These are phyloP conservation scores for Phaffomyces opuntiae DNA, from an alignment of 805 yeast species.

Conservation along the genomic window DNA sequence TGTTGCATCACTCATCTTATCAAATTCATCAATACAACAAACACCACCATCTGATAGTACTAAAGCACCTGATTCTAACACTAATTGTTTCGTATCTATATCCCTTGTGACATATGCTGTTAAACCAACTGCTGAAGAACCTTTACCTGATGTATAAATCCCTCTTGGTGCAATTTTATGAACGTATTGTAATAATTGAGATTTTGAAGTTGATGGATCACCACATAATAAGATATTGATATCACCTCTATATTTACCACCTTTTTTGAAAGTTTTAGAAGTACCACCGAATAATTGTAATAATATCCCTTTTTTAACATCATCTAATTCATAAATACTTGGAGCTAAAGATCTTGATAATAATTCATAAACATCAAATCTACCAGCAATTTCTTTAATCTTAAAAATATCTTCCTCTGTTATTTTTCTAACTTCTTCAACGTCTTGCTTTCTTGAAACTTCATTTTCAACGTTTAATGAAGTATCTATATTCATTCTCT, in stretches of 20 bases:
- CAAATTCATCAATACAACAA: conserved; percentile 98
- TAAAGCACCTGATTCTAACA: conserved; percentile 91
- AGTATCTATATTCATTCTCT: conserved; percentile 73
- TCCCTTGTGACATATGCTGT: conserved; percentile 97
- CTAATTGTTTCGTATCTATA: conserved; percentile 86
- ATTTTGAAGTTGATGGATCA: conserved; percentile 96
- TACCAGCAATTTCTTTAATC: conserved; percentile 52
- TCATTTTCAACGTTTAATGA: conserved; percentile 48
- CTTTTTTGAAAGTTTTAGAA: conserved; percentile 78
- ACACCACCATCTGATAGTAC: conserved; percentile 97
- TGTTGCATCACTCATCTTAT: conserved; percentile 92
- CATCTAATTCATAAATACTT: conserved; percentile 93
- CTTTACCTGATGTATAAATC: conserved; percentile 96
- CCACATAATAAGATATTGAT: conserved; percentile 89
- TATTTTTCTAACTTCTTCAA: conserved; percentile 68
- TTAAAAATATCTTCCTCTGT: conserved; percentile 61
- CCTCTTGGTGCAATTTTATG: conserved; percentile 98
- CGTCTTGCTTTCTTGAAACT: conserved; percentile 53
- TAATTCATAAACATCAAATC: conserved; percentile 79
- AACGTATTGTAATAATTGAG: conserved; percentile 89
- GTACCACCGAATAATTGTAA: conserved; percentile 95
- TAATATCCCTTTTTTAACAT: conserved; percentile 90
- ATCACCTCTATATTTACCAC: conserved; percentile 96
- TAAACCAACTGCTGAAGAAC: conserved; percentile 97
- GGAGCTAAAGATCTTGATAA: conserved; percentile 92